phyloP scores from a whole-genome alignment of 805 yeast species.

The Wickerhamiella allomyrinae region DNA sequence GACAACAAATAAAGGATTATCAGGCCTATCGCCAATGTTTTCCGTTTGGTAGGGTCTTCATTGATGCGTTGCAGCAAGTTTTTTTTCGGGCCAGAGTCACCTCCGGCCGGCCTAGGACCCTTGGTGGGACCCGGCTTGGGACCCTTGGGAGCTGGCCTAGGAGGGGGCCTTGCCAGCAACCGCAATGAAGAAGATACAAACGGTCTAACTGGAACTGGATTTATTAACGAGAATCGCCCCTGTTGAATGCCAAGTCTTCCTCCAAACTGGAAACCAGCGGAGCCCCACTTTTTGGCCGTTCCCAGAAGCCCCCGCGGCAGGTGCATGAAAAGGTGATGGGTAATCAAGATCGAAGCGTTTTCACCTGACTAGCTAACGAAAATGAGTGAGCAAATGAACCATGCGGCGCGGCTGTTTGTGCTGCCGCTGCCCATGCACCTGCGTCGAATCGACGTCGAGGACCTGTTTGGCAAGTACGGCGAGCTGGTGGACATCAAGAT shows the following conservation, averaged over 20 bases:
- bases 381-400: neutral
- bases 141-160: too few species aligned
- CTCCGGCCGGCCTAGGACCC: too few species aligned
- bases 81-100: neutral
- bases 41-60: conserved; percentile 10
- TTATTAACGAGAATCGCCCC: too few species aligned
- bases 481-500: conserved; percentile 41
- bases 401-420: conserved; percentile 16
- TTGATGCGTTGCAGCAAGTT: neutral
- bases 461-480: conserved; percentile 37
- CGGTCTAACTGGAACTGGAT: too few species aligned
- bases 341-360: neutral
- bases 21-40: conserved; percentile 11
- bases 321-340: too few species aligned
- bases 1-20: conserved; percentile 15
- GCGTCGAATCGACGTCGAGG: conserved; percentile 30
- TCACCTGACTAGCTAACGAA: neutral
- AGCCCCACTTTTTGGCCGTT: too few species aligned
- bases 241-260: too few species aligned
- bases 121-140: too few species aligned
- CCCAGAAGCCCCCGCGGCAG: too few species aligned
- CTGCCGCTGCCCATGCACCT: conserved; percentile 17
- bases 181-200: too few species aligned
- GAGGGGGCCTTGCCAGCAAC: too few species aligned
- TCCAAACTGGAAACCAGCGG: too few species aligned